Evolutionary conservation across 768 basidiomycete species (phyloP), one percentile per base, ranked within the genome.

Genomic region (Hygrocybe punicea): DNA sequence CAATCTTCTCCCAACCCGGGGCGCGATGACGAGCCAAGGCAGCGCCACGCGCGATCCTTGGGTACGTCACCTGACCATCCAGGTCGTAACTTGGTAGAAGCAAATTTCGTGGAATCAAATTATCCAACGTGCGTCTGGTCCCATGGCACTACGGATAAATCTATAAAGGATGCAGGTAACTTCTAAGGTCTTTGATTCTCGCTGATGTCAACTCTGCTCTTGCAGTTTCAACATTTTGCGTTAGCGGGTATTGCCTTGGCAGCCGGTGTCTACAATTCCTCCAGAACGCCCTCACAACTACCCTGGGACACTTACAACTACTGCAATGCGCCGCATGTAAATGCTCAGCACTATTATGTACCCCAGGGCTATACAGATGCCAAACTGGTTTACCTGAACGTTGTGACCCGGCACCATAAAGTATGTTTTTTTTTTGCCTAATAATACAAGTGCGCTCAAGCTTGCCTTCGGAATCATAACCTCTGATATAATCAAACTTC

Each of bases 301-400:
- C 60, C 58, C 17, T 62, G 60, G 60, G 56, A 58, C 44, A 62
- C 60, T 8, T 62, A 62, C 55, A 62, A 62, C 47, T 62, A 62
- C 47, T 62, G 60, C 58, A 62, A 62, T 37, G 57, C 60, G 2
- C 60, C 60, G 3, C 60, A 62, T 35, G 60, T 62, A 25, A 62
- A 62, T 39, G 34, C 50, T 4, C 44, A 51, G 17, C 58, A 62
- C 45, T 62, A 62, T 42, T 8, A 36, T 11, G 17, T 16, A 45
- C 60, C 60, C n/a, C 8, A 23, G 11, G 51, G 37, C 39, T 45
- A 24, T 3, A 11, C 24, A 7, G 54, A 17, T 2, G 58, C 55
- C 13, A 49, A 56, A 37, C 39, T 62, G 36, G 58, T 59, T 14
- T 62, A 59, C 42, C 40, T 62, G 35, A 62, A 59, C 48, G 55